Conservation (phyloP, 2,329 filamentous ascomycete genomes). For the Diaporthe sp. region DNA sequence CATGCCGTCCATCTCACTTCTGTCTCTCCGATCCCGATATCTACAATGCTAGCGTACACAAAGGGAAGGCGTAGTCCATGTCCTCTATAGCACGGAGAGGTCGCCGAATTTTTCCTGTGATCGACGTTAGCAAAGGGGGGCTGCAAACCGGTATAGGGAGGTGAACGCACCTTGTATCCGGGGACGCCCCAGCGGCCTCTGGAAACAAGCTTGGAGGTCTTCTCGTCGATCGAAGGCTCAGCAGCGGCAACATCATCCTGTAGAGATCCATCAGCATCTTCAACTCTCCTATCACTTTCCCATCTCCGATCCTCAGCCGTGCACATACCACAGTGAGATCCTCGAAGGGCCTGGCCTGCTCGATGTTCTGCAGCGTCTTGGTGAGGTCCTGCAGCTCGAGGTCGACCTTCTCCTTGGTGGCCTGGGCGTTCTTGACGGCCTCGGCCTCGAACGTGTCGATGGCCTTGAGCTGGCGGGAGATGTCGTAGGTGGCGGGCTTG, state of each 20-base stretch:
- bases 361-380: slow-evolving; percentile 97
- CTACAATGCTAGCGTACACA: slow-evolving; percentile 81
- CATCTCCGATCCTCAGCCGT: slow-evolving; percentile 35
- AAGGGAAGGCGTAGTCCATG: slow-evolving; percentile 61
- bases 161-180: slow-evolving; percentile 90
- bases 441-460: slow-evolving; percentile 98
- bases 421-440: slow-evolving; percentile 96
- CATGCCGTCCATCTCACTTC: slow-evolving; percentile 40
- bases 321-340: slow-evolving; percentile 95
- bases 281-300: slow-evolving; percentile 26
- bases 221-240: slow-evolving; percentile 97
- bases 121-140: slow-evolving; percentile 59
- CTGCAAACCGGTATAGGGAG: neutral
- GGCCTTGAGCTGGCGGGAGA: slow-evolving; percentile 93
- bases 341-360: slow-evolving; percentile 94
- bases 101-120: slow-evolving; percentile 98
- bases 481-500: slow-evolving; percentile 94
- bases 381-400: slow-evolving; percentile 93
- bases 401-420: slow-evolving; percentile 96
- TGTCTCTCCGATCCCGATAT: slow-evolving; percentile 61
- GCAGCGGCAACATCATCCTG: slow-evolving; percentile 96
- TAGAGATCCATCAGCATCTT: slow-evolving; percentile 49
- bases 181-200: slow-evolving; percentile 99
- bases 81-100: slow-evolving; percentile 88
- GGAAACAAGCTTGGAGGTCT: slow-evolving; percentile 92